A percentile compares a stretch with the other conserved stretches of the same genome.
These are phyloP conservation scores for Gastrolobium bilobum DNA, from an alignment of 306 rosid species.

Conservation along the genomic window DNA sequence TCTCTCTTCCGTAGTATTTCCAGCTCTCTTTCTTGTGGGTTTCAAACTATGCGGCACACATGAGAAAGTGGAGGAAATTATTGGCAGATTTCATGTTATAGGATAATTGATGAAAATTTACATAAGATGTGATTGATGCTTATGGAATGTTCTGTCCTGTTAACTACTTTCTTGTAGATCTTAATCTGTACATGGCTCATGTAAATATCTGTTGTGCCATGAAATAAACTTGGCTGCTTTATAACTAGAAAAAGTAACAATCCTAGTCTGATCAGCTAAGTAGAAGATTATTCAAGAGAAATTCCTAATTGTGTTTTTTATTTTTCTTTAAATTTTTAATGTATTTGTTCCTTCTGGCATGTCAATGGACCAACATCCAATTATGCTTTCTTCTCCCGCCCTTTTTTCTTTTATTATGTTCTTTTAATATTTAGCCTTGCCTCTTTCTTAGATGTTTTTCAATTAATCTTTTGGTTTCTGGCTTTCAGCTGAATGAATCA, in stretches of 20 bases:
- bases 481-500: not conserved
- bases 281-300: not conserved
- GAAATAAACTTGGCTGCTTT: not conserved
- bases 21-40: too few relatives aligned
- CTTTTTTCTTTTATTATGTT: not conserved
- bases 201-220: not conserved
- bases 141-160: not conserved
- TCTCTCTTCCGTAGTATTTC: too few relatives aligned
- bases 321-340: not conserved
- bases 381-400: not conserved
- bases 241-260: conserved; percentile 1
- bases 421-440: not conserved
- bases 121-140: not conserved
- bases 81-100: conserved; percentile 14
- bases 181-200: not conserved
- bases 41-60: not conserved
- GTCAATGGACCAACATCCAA: conserved; percentile 5
- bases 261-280: not conserved
- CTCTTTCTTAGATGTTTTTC: not conserved
- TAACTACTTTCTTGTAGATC: conserved; percentile 9
- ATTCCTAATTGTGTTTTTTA: not conserved
- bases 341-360: not conserved
- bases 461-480: not conserved
- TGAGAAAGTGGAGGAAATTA: conserved; percentile 27
- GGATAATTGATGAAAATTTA: conserved; percentile 2